Evolutionary conservation across 1,284 basidiomycete genomes (phyloP).

Genomic region (Ustilago shanxiensis): DNA sequence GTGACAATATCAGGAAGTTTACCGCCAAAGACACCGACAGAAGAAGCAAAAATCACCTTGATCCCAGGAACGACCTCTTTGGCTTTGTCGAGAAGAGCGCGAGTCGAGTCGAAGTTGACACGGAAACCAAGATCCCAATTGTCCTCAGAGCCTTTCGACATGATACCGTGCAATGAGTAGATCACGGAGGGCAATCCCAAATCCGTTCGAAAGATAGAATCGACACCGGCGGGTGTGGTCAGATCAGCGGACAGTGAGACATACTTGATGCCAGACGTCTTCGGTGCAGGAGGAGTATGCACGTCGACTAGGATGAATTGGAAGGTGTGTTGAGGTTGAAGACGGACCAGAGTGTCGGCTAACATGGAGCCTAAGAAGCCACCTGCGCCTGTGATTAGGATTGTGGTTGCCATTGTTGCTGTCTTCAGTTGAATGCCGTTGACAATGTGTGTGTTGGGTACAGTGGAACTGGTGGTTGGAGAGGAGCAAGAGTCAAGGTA

Average conservation of each 20-base stretch:
- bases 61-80: constrained; percentile 19
- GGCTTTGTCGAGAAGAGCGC: constrained; percentile 42
- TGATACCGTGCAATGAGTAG: constrained; percentile 59
- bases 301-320: constrained; percentile 54
- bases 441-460: too few species aligned
- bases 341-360: constrained; percentile 34
- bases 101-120: constrained; percentile 54
- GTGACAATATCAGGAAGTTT: constrained; percentile 44
- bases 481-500: not conserved
- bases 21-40: constrained; percentile 52
- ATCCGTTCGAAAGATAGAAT: constrained; percentile 43
- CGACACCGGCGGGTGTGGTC: constrained; percentile 24
- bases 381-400: constrained; percentile 56
- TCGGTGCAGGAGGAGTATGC: constrained; percentile 24
- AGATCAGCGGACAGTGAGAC: constrained; percentile 45
- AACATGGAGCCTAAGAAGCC: constrained; percentile 54
- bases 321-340: constrained; percentile 30
- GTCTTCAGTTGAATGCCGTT: not conserved
- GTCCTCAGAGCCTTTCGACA: constrained; percentile 52
- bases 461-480: constrained; percentile 1
- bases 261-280: constrained; percentile 14
- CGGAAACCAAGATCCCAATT: constrained; percentile 51
- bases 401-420: constrained; percentile 30
- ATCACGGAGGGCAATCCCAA: constrained; percentile 42
- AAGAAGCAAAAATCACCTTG: constrained; percentile 50